Evolutionary conservation across 495 filamentous ascomycete genomes (phyloP).

Genomic region (Delitschia confertaspora): DNA sequence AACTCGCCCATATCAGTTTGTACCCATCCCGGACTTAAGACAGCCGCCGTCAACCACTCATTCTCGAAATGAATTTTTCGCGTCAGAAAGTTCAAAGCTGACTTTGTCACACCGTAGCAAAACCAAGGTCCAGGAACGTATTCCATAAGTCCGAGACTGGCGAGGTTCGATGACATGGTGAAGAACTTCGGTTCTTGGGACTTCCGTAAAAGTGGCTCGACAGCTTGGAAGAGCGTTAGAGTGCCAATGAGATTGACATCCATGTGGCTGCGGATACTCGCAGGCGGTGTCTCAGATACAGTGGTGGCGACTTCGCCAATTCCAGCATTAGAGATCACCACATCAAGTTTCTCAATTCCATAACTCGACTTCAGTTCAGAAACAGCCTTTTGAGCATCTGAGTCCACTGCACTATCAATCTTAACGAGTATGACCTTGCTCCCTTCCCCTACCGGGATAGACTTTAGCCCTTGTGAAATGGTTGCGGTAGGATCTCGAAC

Average conservation of each 20-base stretch:
- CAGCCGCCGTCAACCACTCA: conserved; percentile 8
- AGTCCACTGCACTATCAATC: conserved; percentile 9
- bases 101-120: conserved; percentile 6
- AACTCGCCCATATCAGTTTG: conserved; percentile 7
- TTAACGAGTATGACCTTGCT: conserved; percentile 11
- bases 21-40: not conserved
- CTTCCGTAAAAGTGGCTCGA: not conserved
- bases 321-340: conserved; percentile 15
- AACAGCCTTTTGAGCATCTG: conserved; percentile 12
- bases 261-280: not conserved
- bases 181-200: not conserved
- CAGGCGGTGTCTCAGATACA: conserved; percentile 5
- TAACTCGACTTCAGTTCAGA: not conserved
- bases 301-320: conserved; percentile 10
- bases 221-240: conserved; percentile 5
- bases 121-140: conserved; percentile 3
- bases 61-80: conserved; percentile 12
- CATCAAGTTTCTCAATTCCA: conserved; percentile 14
- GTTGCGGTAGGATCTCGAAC: conserved; percentile 2
- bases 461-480: not conserved
- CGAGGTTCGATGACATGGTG: conserved; percentile 6
- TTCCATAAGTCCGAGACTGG: conserved; percentile 1
- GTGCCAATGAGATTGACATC: conserved; percentile 6
- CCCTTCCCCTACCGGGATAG: conserved; percentile 1
- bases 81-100: conserved; percentile 3